Percentiles rank a stretch among this genome's conserved stretches.
Conservation (phyloP, 2,329 filamentous ascomycete species). For the Thielaviopsis cerberus region DNA sequence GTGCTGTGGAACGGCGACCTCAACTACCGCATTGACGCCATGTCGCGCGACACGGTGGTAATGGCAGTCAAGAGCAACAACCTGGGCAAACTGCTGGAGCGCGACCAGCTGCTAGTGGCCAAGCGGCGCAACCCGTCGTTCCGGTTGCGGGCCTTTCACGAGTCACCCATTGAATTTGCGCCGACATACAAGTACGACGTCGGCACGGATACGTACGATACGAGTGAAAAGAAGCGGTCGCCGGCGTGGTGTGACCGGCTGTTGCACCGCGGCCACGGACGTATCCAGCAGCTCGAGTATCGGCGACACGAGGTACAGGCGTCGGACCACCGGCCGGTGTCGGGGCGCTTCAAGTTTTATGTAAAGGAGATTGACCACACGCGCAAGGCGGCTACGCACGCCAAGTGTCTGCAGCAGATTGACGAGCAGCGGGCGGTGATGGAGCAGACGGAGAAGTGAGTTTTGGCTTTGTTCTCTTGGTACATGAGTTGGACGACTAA, state of each 20-base stretch:
- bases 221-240: slow-evolving; percentile 80
- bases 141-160: slow-evolving; percentile 73
- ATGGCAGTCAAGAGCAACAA: slow-evolving; percentile 68
- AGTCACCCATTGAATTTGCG: slow-evolving; percentile 75
- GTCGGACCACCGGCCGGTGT: slow-evolving; percentile 86
- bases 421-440: slow-evolving; percentile 51
- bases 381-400: slow-evolving; percentile 47
- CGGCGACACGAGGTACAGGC: slow-evolving; percentile 72
- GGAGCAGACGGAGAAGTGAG: slow-evolving; percentile 60
- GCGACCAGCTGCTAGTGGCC: slow-evolving; percentile 81
- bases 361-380: slow-evolving; percentile 64
- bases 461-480: slow-evolving; percentile 14
- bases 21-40: slow-evolving; percentile 95
- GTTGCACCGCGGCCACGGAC: slow-evolving; percentile 64
- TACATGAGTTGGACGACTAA: neutral
- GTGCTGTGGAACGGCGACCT: slow-evolving; percentile 90
- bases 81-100: slow-evolving; percentile 67
- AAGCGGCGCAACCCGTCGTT: slow-evolving; percentile 80
- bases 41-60: slow-evolving; percentile 84
- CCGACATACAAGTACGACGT: slow-evolving; percentile 99
- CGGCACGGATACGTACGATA: slow-evolving; percentile 82
- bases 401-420: slow-evolving; percentile 57
- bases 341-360: slow-evolving; percentile 61
- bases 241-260: slow-evolving; percentile 95
- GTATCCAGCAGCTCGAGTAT: slow-evolving; percentile 78